phyloP scores from a whole-genome alignment of 768 basidiomycete species.

The Candolleomyces eurysporus region DNA sequence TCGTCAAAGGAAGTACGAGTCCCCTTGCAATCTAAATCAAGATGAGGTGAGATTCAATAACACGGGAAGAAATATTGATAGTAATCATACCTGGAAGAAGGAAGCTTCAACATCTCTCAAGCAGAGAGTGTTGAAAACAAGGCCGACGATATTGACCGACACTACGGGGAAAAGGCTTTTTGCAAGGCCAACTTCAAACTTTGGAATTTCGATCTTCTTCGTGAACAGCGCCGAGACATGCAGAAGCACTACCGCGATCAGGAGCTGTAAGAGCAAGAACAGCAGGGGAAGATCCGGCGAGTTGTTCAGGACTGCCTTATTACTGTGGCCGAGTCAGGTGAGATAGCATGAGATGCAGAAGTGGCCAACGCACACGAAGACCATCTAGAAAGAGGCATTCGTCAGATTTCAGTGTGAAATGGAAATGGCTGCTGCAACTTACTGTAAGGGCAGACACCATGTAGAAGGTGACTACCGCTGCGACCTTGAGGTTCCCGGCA shows the following conservation, averaged over 20 bases:
- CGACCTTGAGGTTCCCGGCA: conserved; percentile 49
- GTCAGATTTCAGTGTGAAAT: background rate
- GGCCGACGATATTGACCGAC: conserved; percentile 66
- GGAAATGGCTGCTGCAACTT: conserved; percentile 25
- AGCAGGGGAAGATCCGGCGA: conserved; percentile 65
- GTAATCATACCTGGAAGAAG: conserved; percentile 66
- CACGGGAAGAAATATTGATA: background rate
- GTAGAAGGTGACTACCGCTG: conserved; percentile 75
- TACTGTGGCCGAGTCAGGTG: conserved; percentile 38
- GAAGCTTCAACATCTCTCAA: conserved; percentile 76
- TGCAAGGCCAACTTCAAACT: conserved; percentile 46
- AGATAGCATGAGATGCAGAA: background rate
- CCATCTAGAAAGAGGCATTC: conserved; percentile 41
- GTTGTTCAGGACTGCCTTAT: conserved; percentile 71
- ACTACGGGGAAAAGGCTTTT: conserved; percentile 64
- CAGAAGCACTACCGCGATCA: conserved; percentile 65
- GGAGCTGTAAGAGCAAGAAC: conserved; percentile 67
- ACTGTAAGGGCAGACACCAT: conserved; percentile 75
- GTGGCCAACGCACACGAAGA: conserved; percentile 41
- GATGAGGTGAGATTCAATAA: background rate
- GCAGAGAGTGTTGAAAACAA: conserved; percentile 80
- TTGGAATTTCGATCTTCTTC: conserved; percentile 55
- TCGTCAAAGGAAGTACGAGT: conserved; percentile 79
- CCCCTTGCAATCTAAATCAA: conserved; percentile 74
- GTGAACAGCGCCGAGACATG: conserved; percentile 50